Percentiles rank a stretch among this genome's conserved stretches.
These are phyloP conservation scores for Neurospora cerealis DNA, from an alignment of 495 filamentous ascomycete species.

Conservation along the genomic window DNA sequence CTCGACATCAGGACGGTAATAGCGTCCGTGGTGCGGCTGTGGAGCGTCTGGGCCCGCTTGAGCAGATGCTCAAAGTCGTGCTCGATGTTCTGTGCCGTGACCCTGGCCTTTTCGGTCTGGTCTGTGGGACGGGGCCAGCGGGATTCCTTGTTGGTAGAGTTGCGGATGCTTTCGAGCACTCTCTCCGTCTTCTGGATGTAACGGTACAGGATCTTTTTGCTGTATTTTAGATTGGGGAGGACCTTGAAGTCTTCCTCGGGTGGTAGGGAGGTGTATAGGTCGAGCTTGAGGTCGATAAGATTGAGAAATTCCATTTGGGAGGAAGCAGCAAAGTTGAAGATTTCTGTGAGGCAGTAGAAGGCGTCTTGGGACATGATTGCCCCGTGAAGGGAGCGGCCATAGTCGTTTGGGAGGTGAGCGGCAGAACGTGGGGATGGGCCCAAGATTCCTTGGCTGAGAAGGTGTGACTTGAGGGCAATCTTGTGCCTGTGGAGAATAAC, in stretches of 20 bases:
- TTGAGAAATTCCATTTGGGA: slow-evolving; percentile 21
- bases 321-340: slow-evolving; percentile 15
- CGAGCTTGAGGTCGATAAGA: slow-evolving; percentile 13
- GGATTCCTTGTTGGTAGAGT: background rate
- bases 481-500: background rate
- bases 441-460: background rate
- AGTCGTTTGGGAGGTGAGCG: slow-evolving; percentile 1
- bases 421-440: background rate
- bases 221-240: slow-evolving; percentile 7
- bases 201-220: slow-evolving; percentile 10
- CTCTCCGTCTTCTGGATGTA: slow-evolving; percentile 17
- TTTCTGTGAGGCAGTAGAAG: slow-evolving; percentile 18
- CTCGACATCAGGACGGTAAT: slow-evolving; percentile 19
- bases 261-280: slow-evolving; percentile 2
- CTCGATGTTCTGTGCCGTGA: background rate
- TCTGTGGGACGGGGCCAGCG: background rate
- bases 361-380: slow-evolving; percentile 7
- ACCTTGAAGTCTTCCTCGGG: background rate
- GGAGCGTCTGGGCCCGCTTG: slow-evolving; percentile 5
- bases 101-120: background rate
- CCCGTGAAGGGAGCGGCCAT: slow-evolving; percentile 9
- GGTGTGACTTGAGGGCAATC: background rate
- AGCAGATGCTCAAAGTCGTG: slow-evolving; percentile 1
- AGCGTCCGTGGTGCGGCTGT: slow-evolving; percentile 6
- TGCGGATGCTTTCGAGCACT: background rate